Evolutionary conservation across 208 protist species (phyloP).

Genomic region (Zelonia costaricensis): DNA sequence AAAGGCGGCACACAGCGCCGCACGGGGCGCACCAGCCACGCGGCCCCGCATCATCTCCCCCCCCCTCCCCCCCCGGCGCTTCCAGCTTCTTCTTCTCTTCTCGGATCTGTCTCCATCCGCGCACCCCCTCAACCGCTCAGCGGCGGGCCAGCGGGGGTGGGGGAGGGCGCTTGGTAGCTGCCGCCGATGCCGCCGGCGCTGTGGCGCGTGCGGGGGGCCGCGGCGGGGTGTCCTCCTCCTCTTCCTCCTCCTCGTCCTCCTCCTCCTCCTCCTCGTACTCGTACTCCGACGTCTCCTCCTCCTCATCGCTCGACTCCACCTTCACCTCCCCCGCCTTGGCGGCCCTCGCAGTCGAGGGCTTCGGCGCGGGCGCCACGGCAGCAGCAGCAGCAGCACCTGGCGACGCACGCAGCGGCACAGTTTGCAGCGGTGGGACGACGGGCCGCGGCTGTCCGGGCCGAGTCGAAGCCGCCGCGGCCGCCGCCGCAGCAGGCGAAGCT

Average conservation of each 20-base stretch:
- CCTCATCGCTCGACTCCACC: constrained; percentile 5
- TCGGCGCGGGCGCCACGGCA: too few relatives aligned
- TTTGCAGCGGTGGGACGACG: neutral
- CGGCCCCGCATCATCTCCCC: too few relatives aligned
- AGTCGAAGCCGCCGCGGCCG: neutral
- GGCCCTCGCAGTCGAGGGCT: neutral
- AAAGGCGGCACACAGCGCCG: too few relatives aligned
- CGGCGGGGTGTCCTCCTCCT: too few relatives aligned
- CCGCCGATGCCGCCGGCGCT: neutral
- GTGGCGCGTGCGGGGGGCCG: too few relatives aligned
- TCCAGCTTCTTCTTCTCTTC: too few relatives aligned
- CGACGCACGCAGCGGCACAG: neutral
- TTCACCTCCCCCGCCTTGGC: constrained; percentile 3
- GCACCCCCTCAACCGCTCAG: too few relatives aligned
- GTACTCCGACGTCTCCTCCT: constrained; percentile 10
- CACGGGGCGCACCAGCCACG: too few relatives aligned
- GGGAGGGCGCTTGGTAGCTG: neutral
- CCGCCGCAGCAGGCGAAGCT: neutral
- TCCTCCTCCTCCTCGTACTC: constrained; percentile 22
- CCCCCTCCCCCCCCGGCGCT: too few relatives aligned
- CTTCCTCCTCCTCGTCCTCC: constrained; percentile 11
- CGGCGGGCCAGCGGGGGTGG: too few relatives aligned
- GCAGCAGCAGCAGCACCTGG: too few relatives aligned
- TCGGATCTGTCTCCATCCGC: too few relatives aligned
- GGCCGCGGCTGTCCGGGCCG: neutral